A percentile compares a stretch with the other conserved stretches of the same genome.
Evolutionary conservation across 2,329 filamentous ascomycete species (phyloP).

Genomic region (Hymenoscyphus infarciens): DNA sequence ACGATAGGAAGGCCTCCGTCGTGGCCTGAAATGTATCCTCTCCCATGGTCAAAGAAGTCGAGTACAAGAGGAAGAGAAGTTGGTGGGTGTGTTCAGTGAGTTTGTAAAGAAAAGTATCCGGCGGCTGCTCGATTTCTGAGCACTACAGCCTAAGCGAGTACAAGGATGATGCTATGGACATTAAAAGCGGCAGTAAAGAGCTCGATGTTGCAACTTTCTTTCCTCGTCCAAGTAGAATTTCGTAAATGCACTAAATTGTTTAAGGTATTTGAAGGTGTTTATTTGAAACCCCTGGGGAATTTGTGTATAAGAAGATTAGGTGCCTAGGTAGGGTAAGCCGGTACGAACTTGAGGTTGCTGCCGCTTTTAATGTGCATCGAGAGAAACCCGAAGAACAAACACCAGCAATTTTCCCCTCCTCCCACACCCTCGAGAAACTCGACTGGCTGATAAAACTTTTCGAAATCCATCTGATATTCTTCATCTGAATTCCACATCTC

Average conservation of each 20-base stretch:
- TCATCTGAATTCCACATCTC: neutral
- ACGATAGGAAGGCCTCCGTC: conserved; percentile 52
- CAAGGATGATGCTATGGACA: too few species aligned
- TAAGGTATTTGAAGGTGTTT: too few species aligned
- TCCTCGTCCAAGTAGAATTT: too few species aligned
- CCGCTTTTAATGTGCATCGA: too few species aligned
- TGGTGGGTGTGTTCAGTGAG: neutral
- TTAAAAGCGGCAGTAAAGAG: neutral
- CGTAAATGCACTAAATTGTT: too few species aligned
- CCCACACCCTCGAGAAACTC: neutral
- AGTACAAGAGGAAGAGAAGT: neutral
- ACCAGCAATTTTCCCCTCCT: neutral
- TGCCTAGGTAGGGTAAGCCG: too few species aligned
- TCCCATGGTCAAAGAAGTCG: conserved; percentile 22
- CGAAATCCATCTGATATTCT: neutral
- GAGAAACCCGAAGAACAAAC: neutral
- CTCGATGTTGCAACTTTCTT: too few species aligned
- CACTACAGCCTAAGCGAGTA: neutral
- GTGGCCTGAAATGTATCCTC: conserved; percentile 41
- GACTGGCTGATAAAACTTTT: neutral
- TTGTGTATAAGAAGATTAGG: too few species aligned
- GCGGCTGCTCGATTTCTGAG: neutral
- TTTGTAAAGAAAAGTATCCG: neutral
- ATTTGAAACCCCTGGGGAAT: too few species aligned
- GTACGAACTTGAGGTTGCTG: too few species aligned